Evolutionary conservation across 2,329 filamentous ascomycete genomes (phyloP).

Genomic region (Gaeumannomyces sp.): DNA sequence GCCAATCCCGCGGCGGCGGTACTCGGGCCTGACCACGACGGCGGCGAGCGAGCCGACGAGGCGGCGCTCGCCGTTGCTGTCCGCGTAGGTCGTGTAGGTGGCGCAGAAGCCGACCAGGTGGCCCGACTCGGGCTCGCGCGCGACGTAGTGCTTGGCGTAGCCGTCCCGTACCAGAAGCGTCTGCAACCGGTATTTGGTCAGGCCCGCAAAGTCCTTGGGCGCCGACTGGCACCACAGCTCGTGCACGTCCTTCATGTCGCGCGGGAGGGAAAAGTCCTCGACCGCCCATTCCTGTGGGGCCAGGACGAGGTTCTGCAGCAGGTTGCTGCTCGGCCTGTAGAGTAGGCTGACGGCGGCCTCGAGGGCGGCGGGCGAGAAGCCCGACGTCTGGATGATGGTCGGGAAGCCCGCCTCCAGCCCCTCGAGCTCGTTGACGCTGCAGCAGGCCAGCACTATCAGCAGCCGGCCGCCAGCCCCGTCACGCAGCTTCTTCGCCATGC

Average conservation of each 20-base stretch:
- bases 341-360: constrained; percentile 45
- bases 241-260: constrained; percentile 33
- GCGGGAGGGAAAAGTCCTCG: constrained; percentile 26
- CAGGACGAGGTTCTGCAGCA: constrained; percentile 21
- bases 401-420: constrained; percentile 37
- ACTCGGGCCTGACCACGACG: constrained; percentile 44
- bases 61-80: constrained; percentile 42
- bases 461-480: constrained; percentile 31
- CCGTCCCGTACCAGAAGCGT: constrained; percentile 46
- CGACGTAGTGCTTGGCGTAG: constrained; percentile 51
- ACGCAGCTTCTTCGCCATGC: constrained; percentile 40
- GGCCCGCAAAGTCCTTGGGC: constrained; percentile 35
- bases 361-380: constrained; percentile 41
- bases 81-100: constrained; percentile 52
- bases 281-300: constrained; percentile 34
- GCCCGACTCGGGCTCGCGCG: constrained; percentile 38
- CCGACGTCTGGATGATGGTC: constrained; percentile 44
- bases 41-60: constrained; percentile 50
- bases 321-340: constrained; percentile 29
- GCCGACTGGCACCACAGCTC: constrained; percentile 42
- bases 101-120: constrained; percentile 52
- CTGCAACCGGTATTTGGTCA: constrained; percentile 35
- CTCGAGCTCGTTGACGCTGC: constrained; percentile 33
- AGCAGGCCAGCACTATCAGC: constrained; percentile 48
- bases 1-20: constrained; percentile 45